Base-by-base conservation (phyloP, 164 flowering plant genomes). In the Houttuynia cordata region DNA sequence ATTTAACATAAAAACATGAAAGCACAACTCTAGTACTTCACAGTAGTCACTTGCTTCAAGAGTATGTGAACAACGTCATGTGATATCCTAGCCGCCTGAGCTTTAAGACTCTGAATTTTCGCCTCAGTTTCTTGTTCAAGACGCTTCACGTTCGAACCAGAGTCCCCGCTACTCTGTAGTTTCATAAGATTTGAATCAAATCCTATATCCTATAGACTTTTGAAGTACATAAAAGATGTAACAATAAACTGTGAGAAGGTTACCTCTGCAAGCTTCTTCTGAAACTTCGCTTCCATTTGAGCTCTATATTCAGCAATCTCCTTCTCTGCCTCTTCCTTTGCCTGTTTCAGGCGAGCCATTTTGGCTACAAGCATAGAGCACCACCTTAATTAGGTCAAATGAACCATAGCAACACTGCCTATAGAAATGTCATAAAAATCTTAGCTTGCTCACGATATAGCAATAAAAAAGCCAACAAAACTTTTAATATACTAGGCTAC, bases 81-180 rank as follows among this genome's bases (percentile, higher is more conserved):
- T 6, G 93, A 84, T 24, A 87, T 80, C 58, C 78, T 80, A n/a
- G 73, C 59, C 15, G 87, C 71, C 67, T 86, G 82, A 10, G 66
- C 40, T 62, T 84, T 87, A 74, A 89, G 76, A 64, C 83, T 75
- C 10, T 68, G 24, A 53, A 89, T 92, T 76, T 85, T 92, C 13
- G 17, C 73, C 3, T 71, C 82, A 1, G 98, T 92, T 73, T 92
- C 98, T 65, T 60, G 62, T 55, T 92, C 98, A 41, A 89, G 96
- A 51, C 96, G 83, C 80, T 89, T 92, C 56, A 82, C 88, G 63
- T 89, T 92, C 24, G 94, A 85, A 64, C 98, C 96, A 0, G 98
- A 83, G 73, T 86, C 94, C 55, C 98, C 98, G 61, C 91, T 89
- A 60, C 78, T 87, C 98, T 92, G 93, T 78, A 41, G 45, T 22